phyloP scores from a whole-genome alignment of 116 monocot species.

The Trichopus zeylanicus region DNA sequence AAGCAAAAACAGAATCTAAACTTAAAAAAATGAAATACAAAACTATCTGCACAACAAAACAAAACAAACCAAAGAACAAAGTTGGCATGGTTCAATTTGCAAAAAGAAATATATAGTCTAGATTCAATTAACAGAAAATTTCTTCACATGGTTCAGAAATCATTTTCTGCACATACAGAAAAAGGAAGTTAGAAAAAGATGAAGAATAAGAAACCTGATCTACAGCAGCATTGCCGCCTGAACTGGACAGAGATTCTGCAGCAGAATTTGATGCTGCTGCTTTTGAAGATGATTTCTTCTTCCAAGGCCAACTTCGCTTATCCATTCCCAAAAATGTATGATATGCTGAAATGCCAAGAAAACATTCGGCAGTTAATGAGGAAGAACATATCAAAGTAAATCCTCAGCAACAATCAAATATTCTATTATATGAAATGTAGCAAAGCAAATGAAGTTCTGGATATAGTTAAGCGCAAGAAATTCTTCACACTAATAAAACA shows the following conservation, averaged over 20 bases:
- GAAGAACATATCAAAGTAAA: too few relatives aligned
- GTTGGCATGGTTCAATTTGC: background rate
- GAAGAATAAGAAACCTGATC: slow-evolving; percentile 16
- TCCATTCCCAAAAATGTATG: slow-evolving; percentile 10
- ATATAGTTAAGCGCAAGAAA: too few relatives aligned
- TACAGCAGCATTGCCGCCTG: background rate
- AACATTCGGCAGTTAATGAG: background rate
- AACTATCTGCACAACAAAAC: background rate
- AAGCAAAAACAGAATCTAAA: too few relatives aligned
- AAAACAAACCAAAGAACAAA: background rate
- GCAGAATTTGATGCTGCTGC: background rate
- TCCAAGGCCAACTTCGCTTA: slow-evolving; percentile 27
- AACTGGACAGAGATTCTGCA: slow-evolving; percentile 8
- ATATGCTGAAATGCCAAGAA: background rate
- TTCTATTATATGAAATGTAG: too few relatives aligned
- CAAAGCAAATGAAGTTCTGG: too few relatives aligned
- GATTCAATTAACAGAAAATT: background rate
- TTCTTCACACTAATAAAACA: too few relatives aligned
- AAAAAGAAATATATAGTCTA: background rate
- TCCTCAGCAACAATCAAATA: too few relatives aligned
- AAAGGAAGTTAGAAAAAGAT: too few relatives aligned
- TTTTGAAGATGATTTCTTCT: slow-evolving; percentile 21
- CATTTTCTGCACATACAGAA: too few relatives aligned
- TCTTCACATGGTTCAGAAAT: too few relatives aligned
- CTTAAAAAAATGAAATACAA: background rate